Conservation (phyloP, 148 eudicot species). For the Agrostemma githago region DNA sequence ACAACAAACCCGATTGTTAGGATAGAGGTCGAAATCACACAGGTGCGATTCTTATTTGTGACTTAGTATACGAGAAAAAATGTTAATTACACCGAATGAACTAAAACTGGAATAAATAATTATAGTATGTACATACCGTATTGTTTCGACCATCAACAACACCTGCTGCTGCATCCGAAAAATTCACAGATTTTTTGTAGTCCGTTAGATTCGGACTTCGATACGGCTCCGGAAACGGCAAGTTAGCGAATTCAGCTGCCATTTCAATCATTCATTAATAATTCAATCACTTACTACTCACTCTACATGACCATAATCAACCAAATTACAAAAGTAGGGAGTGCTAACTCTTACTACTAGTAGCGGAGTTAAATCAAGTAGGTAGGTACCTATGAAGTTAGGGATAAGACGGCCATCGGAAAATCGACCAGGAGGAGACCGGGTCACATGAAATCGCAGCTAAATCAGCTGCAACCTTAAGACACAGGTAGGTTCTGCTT, state of each 20-base stretch:
- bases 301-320: neutral
- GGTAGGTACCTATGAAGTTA: constrained; percentile 27
- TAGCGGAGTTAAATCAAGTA: neutral
- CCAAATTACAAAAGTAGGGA: neutral
- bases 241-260: constrained; percentile 43
- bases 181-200: constrained; percentile 35
- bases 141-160: constrained; percentile 38
- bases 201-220: constrained; percentile 28
- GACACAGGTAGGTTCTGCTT: too few species aligned
- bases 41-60: too few species aligned
- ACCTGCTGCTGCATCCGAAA: constrained; percentile 60
- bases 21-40: too few species aligned
- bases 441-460: too few species aligned
- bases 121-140: constrained; percentile 32
- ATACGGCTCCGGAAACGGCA: constrained; percentile 39
- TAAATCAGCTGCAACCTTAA: too few species aligned
- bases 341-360: too few species aligned
- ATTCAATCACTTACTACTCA: too few species aligned
- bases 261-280: neutral
- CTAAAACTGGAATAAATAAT: neutral
- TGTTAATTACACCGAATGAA: too few species aligned
- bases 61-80: neutral
- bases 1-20: too few species aligned
- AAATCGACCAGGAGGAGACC: constrained; percentile 35
- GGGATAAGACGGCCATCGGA: constrained; percentile 39